Percentiles rank a stretch among this genome's conserved stretches.
These are phyloP conservation scores for Arbutus unedo DNA, from an alignment of 148 eudicot genomes.

Conservation along the genomic window DNA sequence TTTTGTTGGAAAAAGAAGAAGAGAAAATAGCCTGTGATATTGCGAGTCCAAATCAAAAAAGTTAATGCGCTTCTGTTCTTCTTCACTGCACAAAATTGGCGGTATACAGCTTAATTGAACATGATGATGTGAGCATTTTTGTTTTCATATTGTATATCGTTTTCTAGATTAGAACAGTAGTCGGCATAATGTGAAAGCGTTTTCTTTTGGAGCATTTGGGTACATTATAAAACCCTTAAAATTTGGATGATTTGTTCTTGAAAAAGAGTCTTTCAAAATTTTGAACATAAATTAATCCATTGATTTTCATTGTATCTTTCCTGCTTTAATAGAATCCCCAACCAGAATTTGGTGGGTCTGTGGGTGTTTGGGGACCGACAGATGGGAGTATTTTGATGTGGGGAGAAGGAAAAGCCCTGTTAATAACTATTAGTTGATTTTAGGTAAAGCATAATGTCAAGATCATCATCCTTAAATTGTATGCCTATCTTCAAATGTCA, in stretches of 20 bases:
- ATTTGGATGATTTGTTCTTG: neutral
- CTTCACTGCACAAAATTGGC: neutral
- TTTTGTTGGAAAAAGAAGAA: neutral
- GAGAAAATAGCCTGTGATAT: neutral
- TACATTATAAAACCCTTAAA: neutral
- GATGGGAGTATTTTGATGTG: neutral
- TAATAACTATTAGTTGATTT: too few relatives aligned
- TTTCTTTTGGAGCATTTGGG: neutral
- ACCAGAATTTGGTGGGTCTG: neutral
- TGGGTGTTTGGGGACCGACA: neutral
- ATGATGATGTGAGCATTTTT: neutral
- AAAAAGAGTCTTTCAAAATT: neutral
- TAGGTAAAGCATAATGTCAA: neutral
- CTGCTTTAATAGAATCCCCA: neutral
- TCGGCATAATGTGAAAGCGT: conserved; percentile 3
- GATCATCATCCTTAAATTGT: neutral
- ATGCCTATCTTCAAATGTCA: neutral
- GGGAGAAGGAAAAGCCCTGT: neutral
- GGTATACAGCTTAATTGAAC: neutral
- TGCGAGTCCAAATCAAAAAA: neutral
- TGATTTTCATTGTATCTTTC: neutral
- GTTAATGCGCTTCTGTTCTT: neutral
- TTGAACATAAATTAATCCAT: neutral
- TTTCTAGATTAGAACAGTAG: conserved; percentile 13
- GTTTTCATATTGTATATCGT: neutral